Conservation (phyloP, 2,329 filamentous ascomycete genomes). For the Aspergillus brunneoviolaceus region DNA sequence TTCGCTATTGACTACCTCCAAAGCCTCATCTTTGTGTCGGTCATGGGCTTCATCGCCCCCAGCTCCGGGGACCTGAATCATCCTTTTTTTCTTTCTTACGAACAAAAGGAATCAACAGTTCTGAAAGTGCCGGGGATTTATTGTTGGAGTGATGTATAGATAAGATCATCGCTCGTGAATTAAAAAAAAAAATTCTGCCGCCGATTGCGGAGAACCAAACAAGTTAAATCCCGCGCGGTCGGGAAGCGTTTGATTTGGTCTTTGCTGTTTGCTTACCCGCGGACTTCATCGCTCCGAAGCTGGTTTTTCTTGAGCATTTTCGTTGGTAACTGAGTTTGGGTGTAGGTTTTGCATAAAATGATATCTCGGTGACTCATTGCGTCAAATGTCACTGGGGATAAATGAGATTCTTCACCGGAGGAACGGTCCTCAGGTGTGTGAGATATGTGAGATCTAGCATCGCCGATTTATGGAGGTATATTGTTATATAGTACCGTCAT, state of each 20-base stretch:
- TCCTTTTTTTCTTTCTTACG: background rate
- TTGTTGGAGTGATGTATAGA: background rate
- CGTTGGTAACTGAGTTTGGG: background rate
- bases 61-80: conserved; percentile 1
- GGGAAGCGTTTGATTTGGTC: no score
- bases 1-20: conserved; percentile 8
- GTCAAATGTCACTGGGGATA: no score
- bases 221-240: background rate
- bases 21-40: background rate
- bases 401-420: no score
- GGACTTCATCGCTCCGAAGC: background rate
- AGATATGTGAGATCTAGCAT: no score
- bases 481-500: no score
- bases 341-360: background rate
- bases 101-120: no score
- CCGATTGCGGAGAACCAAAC: background rate
- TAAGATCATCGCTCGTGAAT: background rate
- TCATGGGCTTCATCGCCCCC: background rate
- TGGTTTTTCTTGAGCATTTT: background rate
- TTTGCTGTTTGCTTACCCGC: background rate
- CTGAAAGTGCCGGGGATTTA: no score
- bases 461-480: no score
- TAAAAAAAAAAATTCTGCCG: background rate
- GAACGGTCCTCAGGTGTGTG: no score
- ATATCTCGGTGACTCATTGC: no score